Evolutionary conservation across 352 stramenopile species (phyloP).

Genomic region (Globisporangium mamillatum): DNA sequence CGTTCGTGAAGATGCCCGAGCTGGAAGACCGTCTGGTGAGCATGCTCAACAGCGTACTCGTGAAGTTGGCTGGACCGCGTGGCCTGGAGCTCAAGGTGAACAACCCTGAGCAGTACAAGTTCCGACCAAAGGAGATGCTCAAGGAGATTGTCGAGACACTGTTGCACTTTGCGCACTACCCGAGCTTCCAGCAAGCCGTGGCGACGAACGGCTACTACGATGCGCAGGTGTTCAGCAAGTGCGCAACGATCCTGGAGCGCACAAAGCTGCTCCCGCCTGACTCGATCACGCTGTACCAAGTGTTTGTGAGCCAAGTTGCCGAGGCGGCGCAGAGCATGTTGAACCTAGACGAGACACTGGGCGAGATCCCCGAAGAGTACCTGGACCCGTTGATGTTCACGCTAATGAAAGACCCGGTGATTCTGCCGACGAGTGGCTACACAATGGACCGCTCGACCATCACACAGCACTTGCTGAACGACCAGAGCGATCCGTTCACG

Average conservation of each 20-base stretch:
- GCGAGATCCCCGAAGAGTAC: slow-evolving; percentile 96
- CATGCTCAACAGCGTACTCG: slow-evolving; percentile 96
- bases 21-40: slow-evolving; percentile 93
- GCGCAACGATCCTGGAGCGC: slow-evolving; percentile 58
- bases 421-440: slow-evolving; percentile 88
- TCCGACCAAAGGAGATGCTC: slow-evolving; percentile 97
- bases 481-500: slow-evolving; percentile 97
- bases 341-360: slow-evolving; percentile 74
- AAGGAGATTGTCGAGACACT: slow-evolving; percentile 95
- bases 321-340: slow-evolving; percentile 39
- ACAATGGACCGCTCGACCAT: slow-evolving; percentile 94
- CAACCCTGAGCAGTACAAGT: slow-evolving; percentile 98
- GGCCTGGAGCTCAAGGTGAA: slow-evolving; percentile 95
- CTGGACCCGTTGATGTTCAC: slow-evolving; percentile 94
- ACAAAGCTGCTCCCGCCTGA: slow-evolving; percentile 54
- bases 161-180: slow-evolving; percentile 90
- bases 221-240: slow-evolving; percentile 67
- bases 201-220: slow-evolving; percentile 90
- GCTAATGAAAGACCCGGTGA: slow-evolving; percentile 96
- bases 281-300: slow-evolving; percentile 48
- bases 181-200: slow-evolving; percentile 90
- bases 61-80: slow-evolving; percentile 92
- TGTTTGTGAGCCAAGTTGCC: slow-evolving; percentile 58
- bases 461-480: slow-evolving; percentile 95
- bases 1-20: slow-evolving; percentile 93